phyloP scores from a whole-genome alignment of 1,284 basidiomycete species.

The Athelia sp. region DNA sequence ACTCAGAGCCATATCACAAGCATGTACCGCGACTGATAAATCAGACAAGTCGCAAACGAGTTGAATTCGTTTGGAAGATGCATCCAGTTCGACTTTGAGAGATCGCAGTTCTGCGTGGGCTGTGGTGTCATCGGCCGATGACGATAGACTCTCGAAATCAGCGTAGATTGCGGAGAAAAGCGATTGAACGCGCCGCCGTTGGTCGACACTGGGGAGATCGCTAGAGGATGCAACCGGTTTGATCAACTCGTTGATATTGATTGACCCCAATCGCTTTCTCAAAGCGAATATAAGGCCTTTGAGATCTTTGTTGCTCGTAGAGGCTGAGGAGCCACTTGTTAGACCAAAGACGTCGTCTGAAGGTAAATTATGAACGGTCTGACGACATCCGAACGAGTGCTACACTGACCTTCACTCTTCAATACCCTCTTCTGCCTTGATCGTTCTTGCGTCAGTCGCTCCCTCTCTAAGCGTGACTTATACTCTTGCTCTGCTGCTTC shows the following conservation, averaged over 20 bases:
- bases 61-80: slow-evolving; percentile 42
- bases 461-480: too few species aligned
- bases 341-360: slow-evolving; percentile 47
- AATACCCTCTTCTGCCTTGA: not conserved
- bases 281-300: slow-evolving; percentile 32
- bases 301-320: slow-evolving; percentile 30
- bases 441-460: too few species aligned
- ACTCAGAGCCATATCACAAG: slow-evolving; percentile 72
- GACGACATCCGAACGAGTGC: slow-evolving; percentile 1
- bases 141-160: slow-evolving; percentile 44
- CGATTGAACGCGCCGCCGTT: slow-evolving; percentile 36
- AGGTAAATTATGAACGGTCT: not conserved
- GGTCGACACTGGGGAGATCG: slow-evolving; percentile 47
- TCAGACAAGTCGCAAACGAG: slow-evolving; percentile 48
- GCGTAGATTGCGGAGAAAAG: slow-evolving; percentile 41
- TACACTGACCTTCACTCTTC: slow-evolving; percentile 21
- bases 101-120: slow-evolving; percentile 56
- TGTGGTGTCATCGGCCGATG: slow-evolving; percentile 31
- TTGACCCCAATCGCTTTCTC: slow-evolving; percentile 53
- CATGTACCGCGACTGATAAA: slow-evolving; percentile 41
- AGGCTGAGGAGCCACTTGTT: slow-evolving; percentile 20
- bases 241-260: slow-evolving; percentile 51
- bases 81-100: slow-evolving; percentile 51
- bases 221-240: slow-evolving; percentile 26
- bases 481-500: not conserved